Evolutionary conservation across 1,284 basidiomycete species (phyloP), one percentile per base, ranked within the genome.

Genomic region (Acaromyces ingoldii): DNA sequence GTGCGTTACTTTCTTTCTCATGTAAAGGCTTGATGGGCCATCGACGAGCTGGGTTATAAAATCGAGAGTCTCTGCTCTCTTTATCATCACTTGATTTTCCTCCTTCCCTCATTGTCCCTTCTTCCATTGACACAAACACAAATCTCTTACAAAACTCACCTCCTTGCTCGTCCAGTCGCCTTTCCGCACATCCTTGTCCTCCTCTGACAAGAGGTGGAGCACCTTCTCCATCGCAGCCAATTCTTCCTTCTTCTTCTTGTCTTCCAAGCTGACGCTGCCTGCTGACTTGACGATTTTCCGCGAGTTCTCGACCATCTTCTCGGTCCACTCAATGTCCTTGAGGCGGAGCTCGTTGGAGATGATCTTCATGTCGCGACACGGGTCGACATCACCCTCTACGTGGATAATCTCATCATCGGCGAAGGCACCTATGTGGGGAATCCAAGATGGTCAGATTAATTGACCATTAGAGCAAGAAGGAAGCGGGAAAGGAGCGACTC

Each of bases 351-450:
- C 72, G 29, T 85, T 95, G 63, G 87, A 86, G 76, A 99, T 98
- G 74, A 97, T 96, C 65, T 90, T 86, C 93, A 98, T 97, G 78
- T 99, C 95, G 60, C 95, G 86, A 49, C 89, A 68, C 19, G 95
- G 95, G 78, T 98, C 82, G 55, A 99, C 91, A 65, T 98, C 95
- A 49, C 95, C 95, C 78, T 98, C 95, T 68, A 98, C 95, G 78
- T 99, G 95, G 65, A 90, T 97, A 75, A 99, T 91, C 75, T 99
- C 95, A 31, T 91, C 88, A 72, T 99, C 95, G 75, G 97, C 93
- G 76, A 99, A 99, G 6, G 92, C 91, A 9, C 38, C 38, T 40
- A 25, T 7, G 17, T 40, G 21, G 13, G 17, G 17, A 40, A 22
- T 13, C 21, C 21, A 19, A 40, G 38, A 19, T 25, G 28, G 38